Evolutionary conservation across 176 grass and related monocot species (phyloP).

Genomic region (Avena eriantha): DNA sequence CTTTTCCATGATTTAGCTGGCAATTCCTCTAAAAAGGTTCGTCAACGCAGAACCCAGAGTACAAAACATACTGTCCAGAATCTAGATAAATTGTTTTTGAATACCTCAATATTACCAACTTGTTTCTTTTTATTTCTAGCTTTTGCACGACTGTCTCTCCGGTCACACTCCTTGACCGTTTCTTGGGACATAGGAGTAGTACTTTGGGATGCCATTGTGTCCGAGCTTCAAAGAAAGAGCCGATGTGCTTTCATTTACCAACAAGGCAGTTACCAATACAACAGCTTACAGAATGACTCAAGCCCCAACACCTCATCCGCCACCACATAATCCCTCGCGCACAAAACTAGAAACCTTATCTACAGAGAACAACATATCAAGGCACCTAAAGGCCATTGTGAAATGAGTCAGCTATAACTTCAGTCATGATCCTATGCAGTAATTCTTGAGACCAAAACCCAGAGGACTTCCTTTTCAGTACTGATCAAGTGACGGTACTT

Average conservation of each 20-base stretch:
- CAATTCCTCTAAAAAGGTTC: background rate
- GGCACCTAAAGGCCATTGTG: conserved; percentile 28
- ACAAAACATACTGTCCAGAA: background rate
- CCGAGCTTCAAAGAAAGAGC: background rate
- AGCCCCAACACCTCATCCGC: background rate
- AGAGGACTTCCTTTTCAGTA: conserved; percentile 16
- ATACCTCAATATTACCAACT: background rate
- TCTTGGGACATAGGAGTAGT: background rate
- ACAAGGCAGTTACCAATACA: conserved; percentile 37
- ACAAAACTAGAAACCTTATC: conserved; percentile 39
- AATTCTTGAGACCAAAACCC: conserved; percentile 39
- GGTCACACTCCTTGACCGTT: background rate
- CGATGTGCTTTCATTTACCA: conserved; percentile 52
- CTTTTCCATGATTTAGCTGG: background rate
- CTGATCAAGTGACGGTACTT: conserved; percentile 28
- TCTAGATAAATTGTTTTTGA: background rate
- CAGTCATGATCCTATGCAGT: conserved; percentile 44
- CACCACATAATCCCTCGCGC: conserved; percentile 13
- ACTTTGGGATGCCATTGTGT: background rate
- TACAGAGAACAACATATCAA: conserved; percentile 55
- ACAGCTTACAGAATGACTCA: conserved; percentile 23
- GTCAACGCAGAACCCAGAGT: background rate
- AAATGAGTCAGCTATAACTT: conserved; percentile 34
- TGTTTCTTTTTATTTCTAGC: background rate
- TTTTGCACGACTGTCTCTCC: background rate